Evolutionary conservation across 768 basidiomycete genomes (phyloP), one percentile per base, ranked within the genome.

Genomic region (Leucocoprinus leucothites): DNA sequence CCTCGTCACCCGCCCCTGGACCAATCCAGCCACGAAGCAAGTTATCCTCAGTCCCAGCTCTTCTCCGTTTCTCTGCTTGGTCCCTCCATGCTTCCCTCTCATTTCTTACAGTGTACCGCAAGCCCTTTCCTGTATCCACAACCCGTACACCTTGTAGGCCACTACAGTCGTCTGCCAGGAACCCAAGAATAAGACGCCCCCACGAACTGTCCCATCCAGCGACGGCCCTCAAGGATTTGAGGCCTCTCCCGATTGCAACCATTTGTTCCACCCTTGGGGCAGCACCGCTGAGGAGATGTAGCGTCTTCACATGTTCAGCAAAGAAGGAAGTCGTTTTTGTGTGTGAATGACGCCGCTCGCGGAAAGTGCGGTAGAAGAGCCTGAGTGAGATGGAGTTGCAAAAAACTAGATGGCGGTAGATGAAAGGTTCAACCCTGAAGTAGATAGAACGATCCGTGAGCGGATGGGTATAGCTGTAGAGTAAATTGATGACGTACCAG

Each of bases 281-380:
- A 8, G 25, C 22, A 9, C 41, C 34, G 2, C n/a, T 40, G 16
- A 40, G 26, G 21, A 55, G 21, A 40, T 48, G 26, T 9, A 55
- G 25, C 14, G 44, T 48, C 34, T 48, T 47, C 14, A 55, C 53
- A 31, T 55, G 35, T 41, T 28, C 41, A 9, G 45, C 45, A 36
- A 48, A 55, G 36, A 55, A 55, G 3, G 35, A 34, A 21, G 53
- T 40, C 14, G 53, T 28, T 26, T 55, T 55, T 16, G 53, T 19
- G 26, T 13, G 38, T 6, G 53, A 55, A 24, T 31, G 40, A 4
- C 47, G 53, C 9, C 53, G 53, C 13, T 48, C 31, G 14, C 47
- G 25, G 18, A 55, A 48, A 11, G 53, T 55, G 38, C 53, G 53
- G 26, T 55, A 55, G 24, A 55, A 55, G 38, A 41, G 38, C n/a